phyloP scores from a whole-genome alignment of 371 early-diverging fungal genomes.

The Capillidium rhysosporum region DNA sequence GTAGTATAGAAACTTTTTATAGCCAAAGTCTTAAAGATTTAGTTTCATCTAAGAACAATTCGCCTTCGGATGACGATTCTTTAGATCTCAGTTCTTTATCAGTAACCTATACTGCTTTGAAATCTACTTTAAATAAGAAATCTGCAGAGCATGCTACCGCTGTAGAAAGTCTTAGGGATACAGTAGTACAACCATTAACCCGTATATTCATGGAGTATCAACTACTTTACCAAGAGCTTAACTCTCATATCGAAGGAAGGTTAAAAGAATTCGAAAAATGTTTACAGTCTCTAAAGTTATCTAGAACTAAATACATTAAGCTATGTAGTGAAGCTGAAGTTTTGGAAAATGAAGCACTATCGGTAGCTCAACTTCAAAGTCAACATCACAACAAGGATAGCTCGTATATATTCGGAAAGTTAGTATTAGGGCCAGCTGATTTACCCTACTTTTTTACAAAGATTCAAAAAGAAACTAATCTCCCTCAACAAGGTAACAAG shows the following conservation, averaged over 20 bases:
- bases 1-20: background rate
- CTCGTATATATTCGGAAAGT: no score
- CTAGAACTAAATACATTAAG: no score
- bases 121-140: background rate
- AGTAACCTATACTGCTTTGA: background rate
- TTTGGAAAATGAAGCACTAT: no score
- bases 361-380: no score
- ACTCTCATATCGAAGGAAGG: background rate
- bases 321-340: no score
- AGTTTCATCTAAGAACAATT: background rate
- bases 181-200: background rate
- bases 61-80: background rate
- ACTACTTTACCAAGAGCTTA: background rate
- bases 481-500: background rate
- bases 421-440: no score
- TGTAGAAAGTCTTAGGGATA: background rate
- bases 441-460: no score
- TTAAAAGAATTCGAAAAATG: background rate
- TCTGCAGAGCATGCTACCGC: background rate
- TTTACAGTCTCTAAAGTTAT: background rate
- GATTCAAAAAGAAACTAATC: no score
- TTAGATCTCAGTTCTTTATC: background rate
- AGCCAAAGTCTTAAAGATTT: background rate
- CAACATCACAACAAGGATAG: no score
- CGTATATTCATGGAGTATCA: background rate